These are phyloP conservation scores for Cephalotrichum gorgonifer DNA, from an alignment of 2,329 filamentous ascomycete genomes.

Conservation along the genomic window DNA sequence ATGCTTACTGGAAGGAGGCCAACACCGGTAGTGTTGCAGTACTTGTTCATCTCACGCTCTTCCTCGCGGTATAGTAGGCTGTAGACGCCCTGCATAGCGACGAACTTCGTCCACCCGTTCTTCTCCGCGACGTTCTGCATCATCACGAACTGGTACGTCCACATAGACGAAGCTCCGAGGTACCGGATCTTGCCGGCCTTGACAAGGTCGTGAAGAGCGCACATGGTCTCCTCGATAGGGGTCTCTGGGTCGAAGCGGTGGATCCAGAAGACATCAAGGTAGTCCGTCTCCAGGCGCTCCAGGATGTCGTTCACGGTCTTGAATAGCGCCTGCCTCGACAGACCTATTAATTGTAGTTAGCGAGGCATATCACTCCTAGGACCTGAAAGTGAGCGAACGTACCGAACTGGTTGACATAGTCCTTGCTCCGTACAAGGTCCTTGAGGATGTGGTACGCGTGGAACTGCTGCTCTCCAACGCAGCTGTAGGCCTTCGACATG, in stretches of 20 bases:
- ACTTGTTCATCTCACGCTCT: slow-evolving; percentile 31
- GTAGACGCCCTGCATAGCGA: slow-evolving; percentile 47
- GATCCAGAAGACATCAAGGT: slow-evolving; percentile 52
- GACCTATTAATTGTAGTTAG: slow-evolving; percentile 23
- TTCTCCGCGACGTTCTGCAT: slow-evolving; percentile 41
- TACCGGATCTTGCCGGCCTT: slow-evolving; percentile 46
- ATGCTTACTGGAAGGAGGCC: slow-evolving; percentile 22
- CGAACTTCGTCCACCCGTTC: slow-evolving; percentile 44
- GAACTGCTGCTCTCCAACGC: slow-evolving; percentile 33
- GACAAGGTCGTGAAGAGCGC: slow-evolving; percentile 48
- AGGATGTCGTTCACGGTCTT: slow-evolving; percentile 52
- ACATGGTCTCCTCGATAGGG: slow-evolving; percentile 49
- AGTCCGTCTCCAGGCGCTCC: slow-evolving; percentile 39
- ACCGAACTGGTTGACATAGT: slow-evolving; percentile 25
- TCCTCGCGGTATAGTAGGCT: slow-evolving; percentile 48
- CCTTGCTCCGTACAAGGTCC: slow-evolving; percentile 12
- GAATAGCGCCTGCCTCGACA: slow-evolving; percentile 57
- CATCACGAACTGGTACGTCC: slow-evolving; percentile 34
- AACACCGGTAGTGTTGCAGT: slow-evolving; percentile 30
- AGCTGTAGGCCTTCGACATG: slow-evolving; percentile 42
- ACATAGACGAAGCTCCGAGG: slow-evolving; percentile 38
- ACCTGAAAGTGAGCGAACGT: not conserved
- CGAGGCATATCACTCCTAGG: not conserved
- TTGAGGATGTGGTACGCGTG: slow-evolving; percentile 12
- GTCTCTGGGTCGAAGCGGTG: slow-evolving; percentile 43